Evolutionary conservation across 176 grass and related monocot genomes (phyloP), one percentile per base, ranked within the genome.

Genomic region (Eleusine coracana): DNA sequence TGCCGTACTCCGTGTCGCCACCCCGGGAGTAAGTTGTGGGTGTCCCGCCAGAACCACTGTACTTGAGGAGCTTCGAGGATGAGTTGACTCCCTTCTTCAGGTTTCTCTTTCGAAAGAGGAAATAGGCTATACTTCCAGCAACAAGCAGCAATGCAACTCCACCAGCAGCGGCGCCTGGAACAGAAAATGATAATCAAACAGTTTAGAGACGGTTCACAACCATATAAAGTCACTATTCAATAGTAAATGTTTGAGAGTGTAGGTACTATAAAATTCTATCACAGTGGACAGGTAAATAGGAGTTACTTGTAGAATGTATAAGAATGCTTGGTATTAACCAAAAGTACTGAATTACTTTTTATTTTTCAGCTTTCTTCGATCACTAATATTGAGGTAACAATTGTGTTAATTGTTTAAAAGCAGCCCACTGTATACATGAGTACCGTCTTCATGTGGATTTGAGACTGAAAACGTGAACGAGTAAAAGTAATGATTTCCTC

Each of bases 1-100:
- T 80, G 86, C 82, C 80, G 66, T 86, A 84, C 82, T 88, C 88
- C 76, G 85, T 66, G 79, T 93, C 88, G 49, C 75, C 44, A 55
- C 60, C 85, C 46, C 59, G 82, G 23, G 84, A 92, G 40, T 40
- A 70, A 0, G 25, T 25, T 25, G 25, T 25, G 25, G 85, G 89
- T 11, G 85, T 84, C 41, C 75, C 78, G n/a, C 21, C 68, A 5
- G 88, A 86, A 65, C 70, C 73, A 77, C 76, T 88, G 70, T 76
- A 80, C 79, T 80, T 86, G 86, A 92, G 85, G n/a, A 83, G 83
- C 74, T 92, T 81, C 23, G 93, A 88, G 10, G 90, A 93, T 2
- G 88, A 86, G 60, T 71, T 81, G 66, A 50, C 68, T 41, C 77
- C 69, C 49, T 84, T 89, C 83, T 73, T 65, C 41, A 71, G 49